A percentile compares a stretch with the other conserved stretches of the same genome.
phyloP scores from a whole-genome alignment of 129 eudicot species.

The Chrysanthemum seticuspe region DNA sequence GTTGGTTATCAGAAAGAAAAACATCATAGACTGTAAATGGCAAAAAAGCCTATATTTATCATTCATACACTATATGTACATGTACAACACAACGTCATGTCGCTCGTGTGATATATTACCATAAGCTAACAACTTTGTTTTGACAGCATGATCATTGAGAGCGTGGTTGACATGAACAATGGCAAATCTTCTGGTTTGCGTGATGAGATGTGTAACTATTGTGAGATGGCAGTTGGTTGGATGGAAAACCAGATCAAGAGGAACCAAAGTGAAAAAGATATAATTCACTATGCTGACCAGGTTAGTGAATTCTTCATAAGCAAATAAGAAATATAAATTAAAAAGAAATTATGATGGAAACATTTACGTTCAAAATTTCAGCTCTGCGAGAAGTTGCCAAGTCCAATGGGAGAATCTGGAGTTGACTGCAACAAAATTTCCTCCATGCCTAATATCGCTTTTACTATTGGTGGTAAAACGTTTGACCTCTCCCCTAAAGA shows the following conservation, averaged over 20 bases:
- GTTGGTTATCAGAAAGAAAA: too few species aligned
- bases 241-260: slow-evolving; percentile 34
- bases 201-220: slow-evolving; percentile 31
- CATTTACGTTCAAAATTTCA: background rate
- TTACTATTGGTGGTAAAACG: slow-evolving; percentile 36
- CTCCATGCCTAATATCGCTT: slow-evolving; percentile 35
- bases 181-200: slow-evolving; percentile 30
- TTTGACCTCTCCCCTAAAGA: slow-evolving; percentile 36
- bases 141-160: slow-evolving; percentile 80
- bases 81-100: background rate
- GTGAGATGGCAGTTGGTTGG: slow-evolving; percentile 43
- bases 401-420: slow-evolving; percentile 42
- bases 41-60: too few species aligned
- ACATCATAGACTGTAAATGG: too few species aligned
- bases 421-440: slow-evolving; percentile 36
- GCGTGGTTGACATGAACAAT: slow-evolving; percentile 61
- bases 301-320: slow-evolving; percentile 14
- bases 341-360: background rate
- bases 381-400: slow-evolving; percentile 41
- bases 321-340: background rate
- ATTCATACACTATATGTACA: too few species aligned
- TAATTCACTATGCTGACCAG: slow-evolving; percentile 37
- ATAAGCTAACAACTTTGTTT: background rate
- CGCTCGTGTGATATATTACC: background rate
- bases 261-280: slow-evolving; percentile 32